Evolutionary conservation across 805 yeast species (phyloP), one percentile per base, ranked within the genome.

Genomic region (Kuraishia hungarica): DNA sequence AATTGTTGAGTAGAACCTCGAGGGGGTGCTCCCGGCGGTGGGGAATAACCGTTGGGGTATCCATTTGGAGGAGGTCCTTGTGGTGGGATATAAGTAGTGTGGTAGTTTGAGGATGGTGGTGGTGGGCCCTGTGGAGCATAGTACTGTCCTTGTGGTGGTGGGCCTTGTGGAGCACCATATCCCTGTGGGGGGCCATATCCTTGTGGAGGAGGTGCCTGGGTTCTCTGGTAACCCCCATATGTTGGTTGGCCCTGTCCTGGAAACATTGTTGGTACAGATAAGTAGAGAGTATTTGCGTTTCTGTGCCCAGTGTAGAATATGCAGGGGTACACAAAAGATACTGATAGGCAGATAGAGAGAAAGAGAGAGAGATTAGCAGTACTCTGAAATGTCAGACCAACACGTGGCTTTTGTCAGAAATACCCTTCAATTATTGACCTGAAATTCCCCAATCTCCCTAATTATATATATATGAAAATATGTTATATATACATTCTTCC

Each of bases 11-110:
- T 8, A 23, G 23, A 47, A 13, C 43, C 11, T 7, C 43, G 43
- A n/a, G 51, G 51, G 11, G 51, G 51, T 4, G 51, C 29, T 5
- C 51, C 51, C 3, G 51, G 29, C 17, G 51, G 51, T n/a, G 29
- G 51, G 21, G 28, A 10, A 21, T 47, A 47, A 35, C 43, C 43
- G 43, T 35, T 35, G n/a, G 43, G 43, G 26, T 47, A 23, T 23
- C 50, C 50, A 23, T 23, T 23, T 11, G 50, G 50, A 10, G 26
- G 26, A 10, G 50, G 50, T 3, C 23, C 50, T n/a, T 10, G 50
- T 23, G 50, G 1, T 35, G 43, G 43, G 17, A 35, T 35, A 15
- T 35, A 35, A 17, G 43, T 35, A 3, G 43, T 35, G 43, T 35
- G 43, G 17, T 35, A 35, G 43, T 35, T 35, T 10, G 43, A 35